Conservation (phyloP, 2,329 filamentous ascomycete genomes). For the Aspergillus sp. region DNA sequence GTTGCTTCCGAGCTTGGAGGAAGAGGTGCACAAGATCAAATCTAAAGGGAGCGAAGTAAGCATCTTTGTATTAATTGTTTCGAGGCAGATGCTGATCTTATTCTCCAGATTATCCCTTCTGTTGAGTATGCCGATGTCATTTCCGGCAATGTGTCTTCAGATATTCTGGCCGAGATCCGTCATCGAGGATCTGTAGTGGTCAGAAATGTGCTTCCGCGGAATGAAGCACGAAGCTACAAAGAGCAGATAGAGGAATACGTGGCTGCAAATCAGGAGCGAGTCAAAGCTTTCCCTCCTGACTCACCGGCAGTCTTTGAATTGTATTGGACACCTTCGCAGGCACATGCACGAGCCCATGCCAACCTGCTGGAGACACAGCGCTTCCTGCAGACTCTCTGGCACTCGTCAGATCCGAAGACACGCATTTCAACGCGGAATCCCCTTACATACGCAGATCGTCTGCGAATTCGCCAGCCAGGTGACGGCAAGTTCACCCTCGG, state of each 20-base stretch:
- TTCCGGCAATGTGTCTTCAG: constrained; percentile 39
- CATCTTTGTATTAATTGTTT: neutral
- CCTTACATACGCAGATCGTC: constrained; percentile 70
- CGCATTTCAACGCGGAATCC: constrained; percentile 61
- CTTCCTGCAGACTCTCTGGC: constrained; percentile 69
- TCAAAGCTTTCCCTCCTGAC: constrained; percentile 66
- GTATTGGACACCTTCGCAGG: constrained; percentile 74
- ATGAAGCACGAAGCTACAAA: constrained; percentile 69
- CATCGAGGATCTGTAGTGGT: constrained; percentile 68
- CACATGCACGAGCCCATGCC: constrained; percentile 69
- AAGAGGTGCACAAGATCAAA: constrained; percentile 48
- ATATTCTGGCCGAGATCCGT: constrained; percentile 55
- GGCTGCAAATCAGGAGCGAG: constrained; percentile 57
- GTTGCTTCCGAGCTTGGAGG: constrained; percentile 44
- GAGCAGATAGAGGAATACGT: constrained; percentile 68
- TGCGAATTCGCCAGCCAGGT: constrained; percentile 73
- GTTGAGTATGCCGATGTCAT: constrained; percentile 48
- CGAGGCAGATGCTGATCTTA: constrained; percentile 17
- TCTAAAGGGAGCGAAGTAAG: constrained; percentile 46
- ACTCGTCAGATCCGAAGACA: constrained; percentile 55
- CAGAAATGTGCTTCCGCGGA: constrained; percentile 66
- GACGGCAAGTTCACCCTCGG: constrained; percentile 73
- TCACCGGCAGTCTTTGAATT: constrained; percentile 74
- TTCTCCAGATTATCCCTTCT: constrained; percentile 45
- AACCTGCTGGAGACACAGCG: constrained; percentile 65